A percentile compares a stretch with the other conserved stretches of the same genome.
Evolutionary conservation across 352 stramenopile species (phyloP).

Genomic region (Peronosclerospora sorghi): DNA sequence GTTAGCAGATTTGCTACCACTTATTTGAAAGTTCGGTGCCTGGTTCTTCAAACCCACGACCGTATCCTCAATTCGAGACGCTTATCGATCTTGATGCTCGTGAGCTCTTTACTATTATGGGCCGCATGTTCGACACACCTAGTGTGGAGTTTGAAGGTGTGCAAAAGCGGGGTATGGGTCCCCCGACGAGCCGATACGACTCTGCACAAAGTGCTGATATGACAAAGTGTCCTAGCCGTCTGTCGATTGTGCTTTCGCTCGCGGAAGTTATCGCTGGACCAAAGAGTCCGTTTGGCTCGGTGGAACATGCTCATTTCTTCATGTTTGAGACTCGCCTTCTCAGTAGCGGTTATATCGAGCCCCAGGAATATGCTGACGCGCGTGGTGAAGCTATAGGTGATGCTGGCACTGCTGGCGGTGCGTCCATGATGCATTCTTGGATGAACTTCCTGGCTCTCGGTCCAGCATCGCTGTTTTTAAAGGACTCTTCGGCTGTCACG

Average conservation of each 20-base stretch:
- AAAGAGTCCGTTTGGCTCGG: conserved; percentile 52
- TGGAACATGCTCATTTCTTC: conserved; percentile 82
- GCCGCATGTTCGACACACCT: too few relatives aligned
- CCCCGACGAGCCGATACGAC: too few relatives aligned
- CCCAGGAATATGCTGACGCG: conserved; percentile 70
- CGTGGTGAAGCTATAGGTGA: conserved; percentile 44
- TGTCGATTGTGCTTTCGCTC: too few relatives aligned
- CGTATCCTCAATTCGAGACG: too few relatives aligned
- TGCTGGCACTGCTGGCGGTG: conserved; percentile 21
- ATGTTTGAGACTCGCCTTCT: conserved; percentile 83
- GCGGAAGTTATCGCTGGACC: conserved; percentile 55
- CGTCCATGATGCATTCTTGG: too few relatives aligned
- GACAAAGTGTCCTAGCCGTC: too few relatives aligned
- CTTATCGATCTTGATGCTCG: too few relatives aligned
- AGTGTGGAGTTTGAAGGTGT: too few relatives aligned
- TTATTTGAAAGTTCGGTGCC: conserved; percentile 45
- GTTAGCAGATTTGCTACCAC: too few relatives aligned
- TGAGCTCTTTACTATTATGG: too few relatives aligned
- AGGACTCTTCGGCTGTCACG: conserved; percentile 29
- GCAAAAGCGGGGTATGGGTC: conserved; percentile 50
- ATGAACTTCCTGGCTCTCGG: too few relatives aligned
- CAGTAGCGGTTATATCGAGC: conserved; percentile 72
- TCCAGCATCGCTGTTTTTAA: conserved; percentile 47
- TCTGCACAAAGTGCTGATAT: too few relatives aligned
- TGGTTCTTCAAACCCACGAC: conserved; percentile 15